These are phyloP conservation scores for Coemansia sp. DNA, from an alignment of 192 early-diverging fungal genomes.

Conservation along the genomic window DNA sequence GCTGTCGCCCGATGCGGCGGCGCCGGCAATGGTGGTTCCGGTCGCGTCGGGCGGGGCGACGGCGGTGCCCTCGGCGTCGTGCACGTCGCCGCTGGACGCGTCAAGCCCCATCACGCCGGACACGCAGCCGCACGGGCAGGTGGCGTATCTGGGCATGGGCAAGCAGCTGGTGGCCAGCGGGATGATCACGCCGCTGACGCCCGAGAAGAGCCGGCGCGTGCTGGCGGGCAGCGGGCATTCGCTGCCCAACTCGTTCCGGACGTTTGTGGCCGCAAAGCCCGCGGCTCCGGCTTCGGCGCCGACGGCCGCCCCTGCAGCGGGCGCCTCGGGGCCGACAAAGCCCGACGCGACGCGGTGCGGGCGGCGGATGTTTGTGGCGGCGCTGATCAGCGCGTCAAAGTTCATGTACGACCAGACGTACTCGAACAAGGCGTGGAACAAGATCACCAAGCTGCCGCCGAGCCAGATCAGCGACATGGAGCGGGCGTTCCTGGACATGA, in stretches of 20 bases:
- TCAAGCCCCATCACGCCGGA: conserved; percentile 28
- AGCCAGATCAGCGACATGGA: conserved; percentile 79
- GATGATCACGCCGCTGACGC: conserved; percentile 35
- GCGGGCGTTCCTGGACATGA: conserved; percentile 66
- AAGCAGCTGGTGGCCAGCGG: conserved; percentile 32
- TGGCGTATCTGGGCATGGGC: conserved; percentile 14
- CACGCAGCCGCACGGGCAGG: conserved; percentile 15
- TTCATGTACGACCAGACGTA: conserved; percentile 80
- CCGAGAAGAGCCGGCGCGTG: conserved; percentile 21
- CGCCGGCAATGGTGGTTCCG: conserved; percentile 16
- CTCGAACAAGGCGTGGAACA: conserved; percentile 79
- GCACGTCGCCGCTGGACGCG: conserved; percentile 18
- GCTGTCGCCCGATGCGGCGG: conserved; percentile 13
- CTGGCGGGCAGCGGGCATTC: conserved; percentile 23
- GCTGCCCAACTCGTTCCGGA: conserved; percentile 34
- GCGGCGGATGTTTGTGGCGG: conserved; percentile 77
- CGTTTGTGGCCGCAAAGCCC: conserved; percentile 15
- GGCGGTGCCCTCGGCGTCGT: not conserved
- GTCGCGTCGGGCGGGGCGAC: conserved; percentile 4
- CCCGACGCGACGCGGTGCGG: conserved; percentile 61
- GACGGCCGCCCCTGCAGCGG: not conserved
- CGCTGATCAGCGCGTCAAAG: conserved; percentile 83
- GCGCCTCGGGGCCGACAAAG: conserved; percentile 11
- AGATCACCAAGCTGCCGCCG: conserved; percentile 72
- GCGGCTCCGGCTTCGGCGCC: not conserved